Evolutionary conservation across 1,139 yeast genomes (phyloP).

Genomic region (Zygoascus sp.): DNA sequence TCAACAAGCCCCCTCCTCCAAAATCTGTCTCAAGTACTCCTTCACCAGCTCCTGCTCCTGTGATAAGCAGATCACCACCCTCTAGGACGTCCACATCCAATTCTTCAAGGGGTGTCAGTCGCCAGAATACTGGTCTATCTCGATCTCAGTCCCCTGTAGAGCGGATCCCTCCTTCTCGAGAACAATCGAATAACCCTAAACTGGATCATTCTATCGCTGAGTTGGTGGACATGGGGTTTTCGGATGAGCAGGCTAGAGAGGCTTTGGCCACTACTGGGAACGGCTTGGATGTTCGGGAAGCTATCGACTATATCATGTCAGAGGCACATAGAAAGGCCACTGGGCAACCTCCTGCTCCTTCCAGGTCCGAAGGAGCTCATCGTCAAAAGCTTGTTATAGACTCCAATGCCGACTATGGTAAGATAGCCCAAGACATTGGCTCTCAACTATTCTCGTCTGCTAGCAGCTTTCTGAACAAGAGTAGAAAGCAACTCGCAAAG

Average conservation of each 20-base stretch:
- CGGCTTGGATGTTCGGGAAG: conserved; percentile 61
- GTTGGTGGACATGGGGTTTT: conserved; percentile 75
- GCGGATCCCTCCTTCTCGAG: background rate
- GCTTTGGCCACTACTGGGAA: conserved; percentile 52
- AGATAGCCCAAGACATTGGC: conserved; percentile 57
- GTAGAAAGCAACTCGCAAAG: conserved; percentile 57
- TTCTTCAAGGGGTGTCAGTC: background rate
- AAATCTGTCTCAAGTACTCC: background rate
- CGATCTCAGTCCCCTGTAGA: background rate
- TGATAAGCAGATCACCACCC: too few species aligned
- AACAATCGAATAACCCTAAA: conserved; percentile 23
- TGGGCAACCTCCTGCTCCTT: conserved; percentile 13
- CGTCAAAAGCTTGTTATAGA: conserved; percentile 1
- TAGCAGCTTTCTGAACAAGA: conserved; percentile 54
- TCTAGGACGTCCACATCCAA: background rate
- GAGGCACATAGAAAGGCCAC: conserved; percentile 45
- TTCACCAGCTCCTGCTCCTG: conserved; percentile 5
- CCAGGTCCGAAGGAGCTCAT: background rate
- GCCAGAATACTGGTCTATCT: background rate
- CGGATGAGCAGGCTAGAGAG: conserved; percentile 53
- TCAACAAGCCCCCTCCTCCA: conserved; percentile 27
- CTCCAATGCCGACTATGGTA: conserved; percentile 36
- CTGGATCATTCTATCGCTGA: conserved; percentile 61
- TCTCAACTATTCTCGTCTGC: conserved; percentile 61
- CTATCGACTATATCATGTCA: conserved; percentile 65